Evolutionary conservation across 768 basidiomycete species (phyloP), one percentile per base, ranked within the genome.

Genomic region (Asterophora lycoperdoides): DNA sequence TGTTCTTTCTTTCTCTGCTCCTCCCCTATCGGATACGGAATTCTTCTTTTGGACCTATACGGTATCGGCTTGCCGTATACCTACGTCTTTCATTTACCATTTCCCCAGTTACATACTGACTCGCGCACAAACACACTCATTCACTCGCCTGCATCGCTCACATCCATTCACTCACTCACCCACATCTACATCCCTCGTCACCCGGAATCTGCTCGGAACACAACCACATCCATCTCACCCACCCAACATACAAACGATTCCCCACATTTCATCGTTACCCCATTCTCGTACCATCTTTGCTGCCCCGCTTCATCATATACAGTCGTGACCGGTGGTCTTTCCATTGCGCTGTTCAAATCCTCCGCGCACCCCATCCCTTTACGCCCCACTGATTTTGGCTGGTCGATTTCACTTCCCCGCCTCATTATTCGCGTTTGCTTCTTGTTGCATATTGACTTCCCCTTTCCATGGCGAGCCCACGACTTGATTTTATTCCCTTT

Each of bases 181-280:
- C 39, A 45, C 17, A 28, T 18, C 47, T 41, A 13, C 28, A 46
- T 23, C 19, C 36, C 52, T 29, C 28, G 28, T 17, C 47, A 41
- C 55, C 45, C 48, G 56, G 60, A 61, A 59, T 58, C 46, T 59
- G 64, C 66, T 70, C 67, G 60, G 68, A 64, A 67, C 67, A 67
- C 67, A 68, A 14, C 15, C 38, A 11, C 15, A n/a, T n/a, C 33
- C 36, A 41, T 32, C 36, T 15, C 15, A 17, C 23, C 3, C 13
- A 13, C 30, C 13, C 42, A 18, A 23, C 32, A 19, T 34, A 5
- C 11, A 23, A 6, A 23, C 23, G 23, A 23, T 33, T 44, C 49
- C 20, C 14, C 44, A 14, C 41, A 26, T 41, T 28, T 14, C 52
- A 38, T 19, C 20, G 15, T 36, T 41, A 35, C 44, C 29, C 40